Base-by-base conservation (phyloP, 805 yeast species). In the Starmera amethionina region DNA sequence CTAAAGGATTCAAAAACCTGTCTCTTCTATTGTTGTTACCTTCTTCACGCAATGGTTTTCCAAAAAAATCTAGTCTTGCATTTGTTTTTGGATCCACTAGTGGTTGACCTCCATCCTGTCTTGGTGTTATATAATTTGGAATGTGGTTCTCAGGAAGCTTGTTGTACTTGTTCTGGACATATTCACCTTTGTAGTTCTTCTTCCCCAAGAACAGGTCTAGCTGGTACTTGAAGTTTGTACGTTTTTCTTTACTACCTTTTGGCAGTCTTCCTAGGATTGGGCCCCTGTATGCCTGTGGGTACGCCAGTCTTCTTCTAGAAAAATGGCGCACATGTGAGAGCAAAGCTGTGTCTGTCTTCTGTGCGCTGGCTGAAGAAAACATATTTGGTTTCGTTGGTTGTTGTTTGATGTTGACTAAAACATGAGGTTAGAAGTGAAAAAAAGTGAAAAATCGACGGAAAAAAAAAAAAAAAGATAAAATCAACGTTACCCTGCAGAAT, bases 171-270 rank as follows among this genome's bases (percentile, higher is more conserved):
- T 87, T 89, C 55, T 76, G 62, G 46, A 70, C 70, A 59, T 85
- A 84, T 48, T 85, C 87, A 15, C 96, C 96, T 59, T 82, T 80
- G 63, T 76, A 76, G 62, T 86, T 87, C 58, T 70, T 75, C 32
- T 90, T 90, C 3, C 97, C 97, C 42, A 88, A 65, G 64, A 86
- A 88, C 47, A 72, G 75, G 48, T 77, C 75, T 73, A 87, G 66
- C 32, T 77, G 76, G 56, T 75, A 69, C 51, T 74, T 75, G 55
- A 82, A 68, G 43, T 72, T 74, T 8, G 83, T 70, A 39, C 67
- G 70, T 45, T 66, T 70, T 37, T 52, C 52, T 44, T 63, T 60
- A 6, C 45, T 59, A 55, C 47, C 59, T 43, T 65, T 66, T 51
- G 58, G 65, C 46, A 58, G 59, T 51, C 60, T 62, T n/a, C 63